Conservation (phyloP, 495 filamentous ascomycete genomes). For the Pyrenula massariospora region DNA sequence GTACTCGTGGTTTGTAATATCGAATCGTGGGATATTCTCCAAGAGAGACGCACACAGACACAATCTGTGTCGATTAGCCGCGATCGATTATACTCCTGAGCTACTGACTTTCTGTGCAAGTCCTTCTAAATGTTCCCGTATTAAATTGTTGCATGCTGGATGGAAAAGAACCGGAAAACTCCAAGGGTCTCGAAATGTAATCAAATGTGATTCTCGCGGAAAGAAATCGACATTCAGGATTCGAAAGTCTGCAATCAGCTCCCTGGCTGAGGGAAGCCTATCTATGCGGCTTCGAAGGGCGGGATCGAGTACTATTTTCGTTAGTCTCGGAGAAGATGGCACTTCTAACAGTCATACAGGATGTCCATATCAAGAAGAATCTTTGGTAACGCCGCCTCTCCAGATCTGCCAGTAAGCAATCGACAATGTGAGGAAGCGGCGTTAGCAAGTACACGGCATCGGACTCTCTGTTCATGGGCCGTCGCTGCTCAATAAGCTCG, state of each 20-base stretch:
- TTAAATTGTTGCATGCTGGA: constrained; percentile 73
- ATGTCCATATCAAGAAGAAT: constrained; percentile 75
- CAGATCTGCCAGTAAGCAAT: constrained; percentile 87
- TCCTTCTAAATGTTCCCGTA: constrained; percentile 65
- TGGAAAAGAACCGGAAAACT: constrained; percentile 91
- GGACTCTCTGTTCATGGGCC: constrained; percentile 71
- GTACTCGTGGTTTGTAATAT: constrained; percentile 67
- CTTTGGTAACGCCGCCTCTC: constrained; percentile 67
- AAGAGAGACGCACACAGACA: constrained; percentile 68
- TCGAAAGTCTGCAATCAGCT: constrained; percentile 60
- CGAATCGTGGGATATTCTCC: constrained; percentile 85
- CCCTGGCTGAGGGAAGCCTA: constrained; percentile 45
- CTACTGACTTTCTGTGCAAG: constrained; percentile 75
- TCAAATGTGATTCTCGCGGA: constrained; percentile 79
- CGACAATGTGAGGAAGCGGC: constrained; percentile 72
- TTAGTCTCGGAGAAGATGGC: constrained; percentile 1
- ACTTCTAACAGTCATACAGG: constrained; percentile 34
- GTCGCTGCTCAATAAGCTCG: constrained; percentile 77
- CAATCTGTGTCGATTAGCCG: constrained; percentile 48
- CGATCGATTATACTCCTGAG: background rate
- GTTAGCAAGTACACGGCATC: constrained; percentile 89
- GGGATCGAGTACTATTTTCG: constrained; percentile 36
- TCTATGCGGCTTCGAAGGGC: constrained; percentile 44
- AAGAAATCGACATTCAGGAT: constrained; percentile 78
- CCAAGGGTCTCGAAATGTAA: constrained; percentile 87